phyloP scores from a whole-genome alignment of 495 filamentous ascomycete species.

The Alectoria sarmentosa region DNA sequence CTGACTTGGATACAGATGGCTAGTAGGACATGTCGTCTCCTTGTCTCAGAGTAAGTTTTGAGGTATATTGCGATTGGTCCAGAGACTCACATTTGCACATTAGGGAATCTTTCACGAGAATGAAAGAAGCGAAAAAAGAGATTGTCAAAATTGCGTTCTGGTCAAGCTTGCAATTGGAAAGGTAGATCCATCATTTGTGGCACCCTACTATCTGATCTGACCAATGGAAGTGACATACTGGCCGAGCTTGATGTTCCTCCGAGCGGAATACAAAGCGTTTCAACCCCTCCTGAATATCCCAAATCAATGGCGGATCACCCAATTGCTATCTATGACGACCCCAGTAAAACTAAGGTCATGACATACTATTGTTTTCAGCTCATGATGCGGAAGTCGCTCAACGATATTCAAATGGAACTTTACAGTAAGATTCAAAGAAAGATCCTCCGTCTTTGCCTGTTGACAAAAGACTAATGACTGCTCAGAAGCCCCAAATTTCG shows the following conservation, averaged over 20 bases:
- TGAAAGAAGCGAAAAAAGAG: constrained; percentile 37
- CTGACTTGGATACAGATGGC: constrained; percentile 81
- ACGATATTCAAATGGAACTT: constrained; percentile 71
- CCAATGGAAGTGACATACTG: constrained; percentile 66
- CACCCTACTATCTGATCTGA: constrained; percentile 1
- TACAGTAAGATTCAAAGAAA: constrained; percentile 28
- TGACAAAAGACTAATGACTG: constrained; percentile 1
- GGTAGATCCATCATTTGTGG: constrained; percentile 42
- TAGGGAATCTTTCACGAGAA: constrained; percentile 16
- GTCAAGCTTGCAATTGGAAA: constrained; percentile 92
- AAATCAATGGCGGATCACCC: constrained; percentile 23
- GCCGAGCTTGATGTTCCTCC: constrained; percentile 83
- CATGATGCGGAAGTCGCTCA: constrained; percentile 76
- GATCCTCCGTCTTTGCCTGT: neutral
- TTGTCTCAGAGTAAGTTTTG: constrained; percentile 63
- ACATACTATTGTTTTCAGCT: constrained; percentile 82
- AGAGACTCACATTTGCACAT: neutral
- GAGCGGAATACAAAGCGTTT: constrained; percentile 57
- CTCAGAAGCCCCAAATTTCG: constrained; percentile 20
- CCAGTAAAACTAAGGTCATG: constrained; percentile 45
- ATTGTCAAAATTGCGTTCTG: constrained; percentile 76
- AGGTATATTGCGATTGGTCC: neutral
- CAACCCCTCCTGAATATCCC: constrained; percentile 23
- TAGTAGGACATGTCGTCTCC: constrained; percentile 64
- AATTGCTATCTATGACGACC: constrained; percentile 18